phyloP scores from a whole-genome alignment of 2,329 filamentous ascomycete species.

The Microcyclospora tardicrescens region DNA sequence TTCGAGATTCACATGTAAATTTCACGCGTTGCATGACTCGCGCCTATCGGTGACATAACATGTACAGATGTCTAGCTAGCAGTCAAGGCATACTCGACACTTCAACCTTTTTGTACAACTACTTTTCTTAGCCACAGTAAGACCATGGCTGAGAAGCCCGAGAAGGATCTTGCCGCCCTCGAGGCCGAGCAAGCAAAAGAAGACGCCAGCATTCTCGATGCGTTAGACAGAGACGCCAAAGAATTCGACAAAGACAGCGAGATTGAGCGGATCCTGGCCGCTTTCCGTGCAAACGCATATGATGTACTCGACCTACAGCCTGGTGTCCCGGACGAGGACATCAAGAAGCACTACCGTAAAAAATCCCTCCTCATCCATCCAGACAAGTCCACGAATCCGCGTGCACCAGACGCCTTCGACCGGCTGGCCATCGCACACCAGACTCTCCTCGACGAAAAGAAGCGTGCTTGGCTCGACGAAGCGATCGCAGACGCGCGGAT shows the following conservation, averaged over 20 bases:
- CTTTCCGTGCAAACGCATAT: slow-evolving; percentile 77
- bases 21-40: no score
- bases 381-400: slow-evolving; percentile 87
- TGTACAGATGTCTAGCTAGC: no score
- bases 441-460: slow-evolving; percentile 85
- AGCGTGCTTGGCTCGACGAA: slow-evolving; percentile 76
- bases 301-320: slow-evolving; percentile 91
- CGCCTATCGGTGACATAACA: no score
- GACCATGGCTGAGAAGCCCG: slow-evolving; percentile 12
- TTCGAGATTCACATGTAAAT: no score
- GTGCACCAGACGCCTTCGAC: slow-evolving; percentile 90
- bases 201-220: slow-evolving; percentile 65
- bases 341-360: slow-evolving; percentile 85
- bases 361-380: slow-evolving; percentile 99
- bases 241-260: slow-evolving; percentile 90
- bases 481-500: slow-evolving; percentile 91
- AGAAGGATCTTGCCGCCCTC: slow-evolving; percentile 17
- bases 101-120: neutral
- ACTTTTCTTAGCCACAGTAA: neutral
- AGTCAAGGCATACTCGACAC: no score
- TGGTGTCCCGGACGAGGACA: slow-evolving; percentile 88
- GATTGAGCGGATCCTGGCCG: slow-evolving; percentile 84
- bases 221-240: slow-evolving; percentile 71
- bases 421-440: slow-evolving; percentile 89
- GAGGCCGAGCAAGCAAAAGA: slow-evolving; percentile 19